Conservation (phyloP, 257 asterid species). For the Fraxinus quadrangulata region DNA sequence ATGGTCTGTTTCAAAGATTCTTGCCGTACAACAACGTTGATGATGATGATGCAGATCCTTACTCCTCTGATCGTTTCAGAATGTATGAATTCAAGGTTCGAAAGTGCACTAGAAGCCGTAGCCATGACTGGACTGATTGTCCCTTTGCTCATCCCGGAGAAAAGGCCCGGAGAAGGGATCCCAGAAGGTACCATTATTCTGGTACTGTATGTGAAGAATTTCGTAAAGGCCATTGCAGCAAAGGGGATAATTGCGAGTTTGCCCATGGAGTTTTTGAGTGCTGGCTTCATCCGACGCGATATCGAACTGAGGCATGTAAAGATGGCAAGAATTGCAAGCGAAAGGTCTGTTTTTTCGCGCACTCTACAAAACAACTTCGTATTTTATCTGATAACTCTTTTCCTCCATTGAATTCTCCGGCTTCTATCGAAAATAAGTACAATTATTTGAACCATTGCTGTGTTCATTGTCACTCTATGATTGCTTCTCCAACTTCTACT, state of each 20-base stretch:
- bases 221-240: slow-evolving; percentile 5
- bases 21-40: slow-evolving; percentile 2
- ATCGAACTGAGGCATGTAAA: slow-evolving; percentile 20
- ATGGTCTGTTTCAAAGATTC: neutral
- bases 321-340: slow-evolving; percentile 18
- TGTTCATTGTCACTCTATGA: slow-evolving; percentile 11
- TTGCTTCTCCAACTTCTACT: slow-evolving; percentile 15
- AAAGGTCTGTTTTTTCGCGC: slow-evolving; percentile 17
- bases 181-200: slow-evolving; percentile 9
- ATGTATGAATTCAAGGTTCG: slow-evolving; percentile 19
- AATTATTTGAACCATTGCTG: slow-evolving; percentile 1
- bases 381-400: neutral
- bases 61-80: slow-evolving; percentile 11
- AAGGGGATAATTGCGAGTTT: slow-evolving; percentile 16
- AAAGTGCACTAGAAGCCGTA: slow-evolving; percentile 11
- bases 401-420: slow-evolving; percentile 11
- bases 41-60: slow-evolving; percentile 8
- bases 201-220: slow-evolving; percentile 11
- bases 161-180: slow-evolving; percentile 16
- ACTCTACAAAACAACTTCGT: slow-evolving; percentile 7
- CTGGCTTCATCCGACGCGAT: slow-evolving; percentile 14
- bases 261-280: slow-evolving; percentile 13
- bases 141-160: slow-evolving; percentile 10
- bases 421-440: neutral
- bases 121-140: slow-evolving; percentile 20